phyloP scores from a whole-genome alignment of 176 grass and related monocot species.

The Triticum timopheevii region DNA sequence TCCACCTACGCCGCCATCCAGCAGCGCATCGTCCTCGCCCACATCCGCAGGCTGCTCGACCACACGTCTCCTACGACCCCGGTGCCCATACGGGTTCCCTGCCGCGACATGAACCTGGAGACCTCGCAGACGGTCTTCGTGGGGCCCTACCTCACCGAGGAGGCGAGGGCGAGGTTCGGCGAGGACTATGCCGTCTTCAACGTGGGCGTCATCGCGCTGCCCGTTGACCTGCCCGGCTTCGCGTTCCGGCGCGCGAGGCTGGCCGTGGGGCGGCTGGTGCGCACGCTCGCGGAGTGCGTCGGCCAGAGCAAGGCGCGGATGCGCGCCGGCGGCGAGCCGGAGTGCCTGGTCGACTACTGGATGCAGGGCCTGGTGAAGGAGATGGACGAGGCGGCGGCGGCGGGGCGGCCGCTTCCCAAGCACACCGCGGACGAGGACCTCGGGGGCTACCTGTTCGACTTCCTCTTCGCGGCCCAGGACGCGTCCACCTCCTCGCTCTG shows the following conservation, averaged over 20 bases:
- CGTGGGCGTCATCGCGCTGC: conserved; percentile 66
- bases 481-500: conserved; percentile 86
- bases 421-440: conserved; percentile 56
- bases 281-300: conserved; percentile 46
- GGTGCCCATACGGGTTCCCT: conserved; percentile 54
- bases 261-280: conserved; percentile 55
- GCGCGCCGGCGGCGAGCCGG: conserved; percentile 59
- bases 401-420: conserved; percentile 10
- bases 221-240: conserved; percentile 78
- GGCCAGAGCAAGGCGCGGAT: conserved; percentile 62
- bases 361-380: conserved; percentile 61
- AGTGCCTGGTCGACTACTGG: conserved; percentile 85
- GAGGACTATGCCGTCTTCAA: conserved; percentile 81
- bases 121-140: conserved; percentile 91
- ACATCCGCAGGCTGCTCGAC: conserved; percentile 49
- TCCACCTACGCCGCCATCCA: conserved; percentile 63
- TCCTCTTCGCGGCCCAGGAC: conserved; percentile 95
- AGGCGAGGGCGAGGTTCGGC: conserved; percentile 55
- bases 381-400: conserved; percentile 36
- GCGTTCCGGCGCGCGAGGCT: conserved; percentile 69
- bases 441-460: conserved; percentile 69
- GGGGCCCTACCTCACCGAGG: conserved; percentile 54
- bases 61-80: not conserved
- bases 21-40: conserved; percentile 55
- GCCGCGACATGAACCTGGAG: conserved; percentile 92